Percentiles rank a stretch among this genome's conserved stretches.
Conservation (phyloP, 1,284 basidiomycete genomes). For the Trichosporon coremiiforme region DNA sequence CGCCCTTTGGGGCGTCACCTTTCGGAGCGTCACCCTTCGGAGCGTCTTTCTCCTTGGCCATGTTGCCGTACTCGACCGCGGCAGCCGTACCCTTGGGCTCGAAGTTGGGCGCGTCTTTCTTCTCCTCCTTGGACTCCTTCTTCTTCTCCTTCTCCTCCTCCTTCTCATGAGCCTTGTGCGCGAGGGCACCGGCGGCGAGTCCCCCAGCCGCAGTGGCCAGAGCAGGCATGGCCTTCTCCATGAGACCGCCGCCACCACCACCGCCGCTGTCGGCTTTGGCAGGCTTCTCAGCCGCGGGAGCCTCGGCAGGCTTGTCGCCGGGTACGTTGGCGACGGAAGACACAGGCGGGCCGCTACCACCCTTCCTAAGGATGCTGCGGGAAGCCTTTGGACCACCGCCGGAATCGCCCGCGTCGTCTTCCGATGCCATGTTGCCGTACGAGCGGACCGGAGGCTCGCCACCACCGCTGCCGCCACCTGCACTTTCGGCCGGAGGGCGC, state of each 20-base stretch:
- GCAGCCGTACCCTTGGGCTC: neutral
- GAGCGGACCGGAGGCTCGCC: neutral
- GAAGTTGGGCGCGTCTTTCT: constrained; percentile 8
- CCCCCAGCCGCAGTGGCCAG: constrained; percentile 11
- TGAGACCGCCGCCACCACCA: neutral
- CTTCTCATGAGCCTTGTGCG: neutral
- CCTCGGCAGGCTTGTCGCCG: neutral
- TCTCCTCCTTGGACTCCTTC: constrained; percentile 1
- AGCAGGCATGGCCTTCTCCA: neutral
- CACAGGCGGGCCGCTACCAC: neutral
- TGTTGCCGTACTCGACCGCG: constrained; percentile 7
- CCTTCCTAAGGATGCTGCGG: constrained; percentile 6
- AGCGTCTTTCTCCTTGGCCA: neutral
- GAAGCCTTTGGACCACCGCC: neutral
- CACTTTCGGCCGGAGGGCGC: neutral
- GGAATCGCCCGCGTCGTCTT: neutral
- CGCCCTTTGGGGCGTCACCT: neutral
- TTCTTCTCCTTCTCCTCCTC: neutral
- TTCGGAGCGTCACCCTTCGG: neutral
- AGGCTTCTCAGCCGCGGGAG: neutral
- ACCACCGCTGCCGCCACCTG: neutral
- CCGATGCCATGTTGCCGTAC: constrained; percentile 6
- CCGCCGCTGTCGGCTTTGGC: neutral
- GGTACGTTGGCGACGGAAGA: constrained; percentile 10
- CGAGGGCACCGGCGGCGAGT: neutral